phyloP scores from a whole-genome alignment of 345 rosid species.

The Citropsis articulata region DNA sequence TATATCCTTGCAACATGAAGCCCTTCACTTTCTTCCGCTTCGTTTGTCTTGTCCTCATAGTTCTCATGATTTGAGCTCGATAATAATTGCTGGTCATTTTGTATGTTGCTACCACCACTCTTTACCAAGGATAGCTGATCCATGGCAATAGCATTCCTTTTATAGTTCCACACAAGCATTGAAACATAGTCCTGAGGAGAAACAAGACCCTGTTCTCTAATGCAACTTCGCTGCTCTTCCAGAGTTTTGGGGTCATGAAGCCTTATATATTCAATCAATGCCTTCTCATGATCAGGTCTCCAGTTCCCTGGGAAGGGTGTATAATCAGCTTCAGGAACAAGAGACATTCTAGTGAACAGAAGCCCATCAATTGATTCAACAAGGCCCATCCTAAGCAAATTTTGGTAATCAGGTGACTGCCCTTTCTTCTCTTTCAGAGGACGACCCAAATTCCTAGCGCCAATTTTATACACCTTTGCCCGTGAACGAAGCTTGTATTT shows the following conservation, averaged over 20 bases:
- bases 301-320: constrained; percentile 83
- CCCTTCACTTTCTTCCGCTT: constrained; percentile 41
- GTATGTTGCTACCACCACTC: constrained; percentile 14
- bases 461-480: constrained; percentile 85
- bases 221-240: constrained; percentile 66
- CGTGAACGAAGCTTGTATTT: constrained; percentile 92
- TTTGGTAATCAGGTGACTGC: constrained; percentile 76
- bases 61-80: constrained; percentile 35
- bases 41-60: constrained; percentile 25
- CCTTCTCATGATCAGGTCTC: constrained; percentile 90
- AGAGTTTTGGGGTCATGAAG: constrained; percentile 74
- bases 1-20: constrained; percentile 45
- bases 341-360: constrained; percentile 91
- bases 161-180: constrained; percentile 98
- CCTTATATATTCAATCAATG: constrained; percentile 65
- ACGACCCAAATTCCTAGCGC: constrained; percentile 63
- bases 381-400: constrained; percentile 88
- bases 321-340: constrained; percentile 87
- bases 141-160: constrained; percentile 66
- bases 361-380: constrained; percentile 90
- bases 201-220: constrained; percentile 75
- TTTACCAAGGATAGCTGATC: constrained; percentile 60
- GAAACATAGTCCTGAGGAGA: constrained; percentile 89
- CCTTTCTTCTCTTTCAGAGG: constrained; percentile 94
- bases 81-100: constrained; percentile 34